phyloP scores from a whole-genome alignment of 2,329 filamentous ascomycete genomes.

The Nothopassalora personata region DNA sequence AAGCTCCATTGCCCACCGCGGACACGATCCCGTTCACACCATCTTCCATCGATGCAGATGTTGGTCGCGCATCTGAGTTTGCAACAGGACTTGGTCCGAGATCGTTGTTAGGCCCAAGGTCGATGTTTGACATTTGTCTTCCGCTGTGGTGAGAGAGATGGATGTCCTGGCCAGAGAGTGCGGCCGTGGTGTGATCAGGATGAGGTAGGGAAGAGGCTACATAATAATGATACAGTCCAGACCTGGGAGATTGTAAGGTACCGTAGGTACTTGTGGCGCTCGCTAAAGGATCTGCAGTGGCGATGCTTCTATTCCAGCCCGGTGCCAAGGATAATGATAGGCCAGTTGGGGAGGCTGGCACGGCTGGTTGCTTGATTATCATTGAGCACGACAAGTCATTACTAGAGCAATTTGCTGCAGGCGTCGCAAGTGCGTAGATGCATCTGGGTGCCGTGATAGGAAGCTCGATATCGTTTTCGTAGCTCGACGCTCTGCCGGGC shows the following conservation, averaged over 20 bases:
- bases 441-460: background rate
- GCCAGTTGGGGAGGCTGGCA: background rate
- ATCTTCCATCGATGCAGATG: background rate
- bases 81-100: background rate
- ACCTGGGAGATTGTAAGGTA: constrained; percentile 1
- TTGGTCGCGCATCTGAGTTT: background rate
- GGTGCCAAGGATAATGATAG: background rate
- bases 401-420: background rate
- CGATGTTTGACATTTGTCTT: background rate
- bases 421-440: background rate
- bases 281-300: constrained; percentile 1
- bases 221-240: background rate
- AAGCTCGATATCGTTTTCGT: background rate
- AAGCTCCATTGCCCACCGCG: constrained; percentile 3
- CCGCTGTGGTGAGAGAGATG: background rate
- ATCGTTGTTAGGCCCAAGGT: background rate
- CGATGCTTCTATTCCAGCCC: background rate
- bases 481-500: background rate
- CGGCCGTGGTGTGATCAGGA: constrained; percentile 1
- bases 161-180: background rate
- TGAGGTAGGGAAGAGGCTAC: constrained; percentile 1
- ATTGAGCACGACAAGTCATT: background rate
- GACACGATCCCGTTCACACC: background rate
- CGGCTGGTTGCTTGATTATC: no score
- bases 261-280: background rate